Evolutionary conservation across 768 basidiomycete species (phyloP).

Genomic region (Piloderma croceum): DNA sequence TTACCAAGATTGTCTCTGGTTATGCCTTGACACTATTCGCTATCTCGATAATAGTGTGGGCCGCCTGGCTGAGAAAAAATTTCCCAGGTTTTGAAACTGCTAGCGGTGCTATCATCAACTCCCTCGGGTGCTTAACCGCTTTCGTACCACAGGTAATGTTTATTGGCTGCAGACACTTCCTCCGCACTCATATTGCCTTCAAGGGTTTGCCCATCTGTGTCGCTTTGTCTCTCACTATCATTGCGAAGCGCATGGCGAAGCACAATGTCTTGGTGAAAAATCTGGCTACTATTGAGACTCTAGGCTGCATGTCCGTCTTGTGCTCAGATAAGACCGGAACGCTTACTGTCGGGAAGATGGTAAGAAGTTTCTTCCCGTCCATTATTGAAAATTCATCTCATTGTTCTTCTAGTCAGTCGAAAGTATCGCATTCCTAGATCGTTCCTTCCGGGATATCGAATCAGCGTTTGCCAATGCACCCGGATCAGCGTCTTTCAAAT

Average conservation of each 20-base stretch:
- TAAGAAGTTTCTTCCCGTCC: slow-evolving; percentile 9
- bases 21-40: slow-evolving; percentile 35
- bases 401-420: slow-evolving; percentile 30
- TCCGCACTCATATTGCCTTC: background rate
- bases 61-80: slow-evolving; percentile 35
- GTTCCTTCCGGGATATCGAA: slow-evolving; percentile 17
- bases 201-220: slow-evolving; percentile 39
- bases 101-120: slow-evolving; percentile 32
- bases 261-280: slow-evolving; percentile 45
- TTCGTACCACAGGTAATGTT: slow-evolving; percentile 40
- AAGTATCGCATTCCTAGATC: slow-evolving; percentile 33
- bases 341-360: slow-evolving; percentile 48
- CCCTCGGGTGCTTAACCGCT: slow-evolving; percentile 35
- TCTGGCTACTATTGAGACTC: slow-evolving; percentile 48
- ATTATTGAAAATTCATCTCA: slow-evolving; percentile 1
- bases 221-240: slow-evolving; percentile 46
- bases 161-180: slow-evolving; percentile 3
- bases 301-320: slow-evolving; percentile 46
- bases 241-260: slow-evolving; percentile 43
- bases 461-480: slow-evolving; percentile 8
- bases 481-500: slow-evolving; percentile 19
- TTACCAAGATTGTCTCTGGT: slow-evolving; percentile 46
- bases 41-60: slow-evolving; percentile 35
- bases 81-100: slow-evolving; percentile 32
- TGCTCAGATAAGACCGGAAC: too few species aligned